Evolutionary conservation across 2,329 filamentous ascomycete species (phyloP), one percentile per base, ranked within the genome.

Genomic region (Trichoderma brevicompactum): DNA sequence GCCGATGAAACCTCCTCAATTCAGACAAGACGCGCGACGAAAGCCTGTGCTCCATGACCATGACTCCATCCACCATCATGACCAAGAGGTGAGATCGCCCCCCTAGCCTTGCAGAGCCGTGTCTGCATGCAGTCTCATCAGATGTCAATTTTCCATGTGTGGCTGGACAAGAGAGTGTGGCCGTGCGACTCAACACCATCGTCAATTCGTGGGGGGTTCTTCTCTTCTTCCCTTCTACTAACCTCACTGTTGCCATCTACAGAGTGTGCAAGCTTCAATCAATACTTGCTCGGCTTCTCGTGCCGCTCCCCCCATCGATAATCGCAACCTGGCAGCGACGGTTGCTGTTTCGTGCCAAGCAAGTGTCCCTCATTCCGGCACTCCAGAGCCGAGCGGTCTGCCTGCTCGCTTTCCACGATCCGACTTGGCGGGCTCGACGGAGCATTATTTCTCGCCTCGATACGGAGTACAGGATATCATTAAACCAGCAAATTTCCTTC

Each of bases 1-100:
- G 8, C 59, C 48, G 59, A 62, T 62, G 59, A 61, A 32, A 62
- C 59, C 59, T 62, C 59, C 59, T 62, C 59, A 12, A 54, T 62
- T 36, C 59, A 62, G 59, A 62, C 59, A 62, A 53, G 49, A 44
- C 38, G 17, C 38, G 17, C 28, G 43, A 49, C 55, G 15, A 34
- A 28, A 49, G 56, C 58, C 46, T 49, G 46, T 49, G 23, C 44
- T 19, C 2, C 8, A 43, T 28, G 7, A 23, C 32, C 17, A 60
- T 36, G 38, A 28, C 23, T 28, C 23, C 23, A 28, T 28, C 23
- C 23, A 28, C 23, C 23, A 28, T 28, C 58, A 44, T 38, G 46
- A 61, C 17, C 34, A 49, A 28, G 17, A 52, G 17, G 48, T 52
- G 34, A 50, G 34, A 50, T 60, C 56, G 41, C 17, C 56, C 36